Conservation (phyloP, 2,329 filamentous ascomycete genomes). For the Cladorrhinum sp. region DNA sequence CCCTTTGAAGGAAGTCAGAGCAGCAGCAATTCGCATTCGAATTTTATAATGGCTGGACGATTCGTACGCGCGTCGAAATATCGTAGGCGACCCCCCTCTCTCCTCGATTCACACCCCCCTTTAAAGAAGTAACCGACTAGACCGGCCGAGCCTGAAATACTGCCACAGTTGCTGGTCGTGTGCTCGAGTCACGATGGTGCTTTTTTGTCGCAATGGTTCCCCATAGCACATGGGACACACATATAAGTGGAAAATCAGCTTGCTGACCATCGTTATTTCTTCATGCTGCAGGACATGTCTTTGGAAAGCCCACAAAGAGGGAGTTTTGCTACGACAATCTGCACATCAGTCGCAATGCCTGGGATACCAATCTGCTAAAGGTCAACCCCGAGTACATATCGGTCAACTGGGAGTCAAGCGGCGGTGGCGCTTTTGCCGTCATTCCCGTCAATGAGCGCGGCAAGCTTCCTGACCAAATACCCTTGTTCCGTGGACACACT, state of each 20-base stretch:
- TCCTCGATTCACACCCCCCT: background rate
- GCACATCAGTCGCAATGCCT: conserved; percentile 95
- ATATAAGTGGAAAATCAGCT: background rate
- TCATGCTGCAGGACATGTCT: conserved; percentile 79
- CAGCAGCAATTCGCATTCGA: background rate
- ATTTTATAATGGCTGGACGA: conserved; percentile 54
- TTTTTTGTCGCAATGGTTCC: no score
- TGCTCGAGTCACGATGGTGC: background rate
- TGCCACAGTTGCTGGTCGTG: background rate
- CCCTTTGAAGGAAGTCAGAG: no score
- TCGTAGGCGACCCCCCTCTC: conserved; percentile 46
- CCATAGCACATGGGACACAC: conserved; percentile 28
- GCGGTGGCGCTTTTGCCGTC: conserved; percentile 94
- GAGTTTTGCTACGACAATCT: conserved; percentile 99
- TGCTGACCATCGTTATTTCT: conserved; percentile 27
- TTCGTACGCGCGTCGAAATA: conserved; percentile 69
- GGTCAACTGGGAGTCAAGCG: conserved; percentile 97
- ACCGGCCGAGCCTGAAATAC: background rate
- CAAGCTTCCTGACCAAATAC: conserved; percentile 87
- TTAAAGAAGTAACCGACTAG: no score
- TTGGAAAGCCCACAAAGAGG: conserved; percentile 92
- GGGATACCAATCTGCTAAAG: conserved; percentile 99
- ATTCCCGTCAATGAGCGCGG: conserved; percentile 87
- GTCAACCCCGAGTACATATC: conserved; percentile 94
- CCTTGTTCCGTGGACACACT: conserved; percentile 93